Conservation (phyloP, 2,329 filamentous ascomycete species). For the Magnaporthiopsis rhizophila region DNA sequence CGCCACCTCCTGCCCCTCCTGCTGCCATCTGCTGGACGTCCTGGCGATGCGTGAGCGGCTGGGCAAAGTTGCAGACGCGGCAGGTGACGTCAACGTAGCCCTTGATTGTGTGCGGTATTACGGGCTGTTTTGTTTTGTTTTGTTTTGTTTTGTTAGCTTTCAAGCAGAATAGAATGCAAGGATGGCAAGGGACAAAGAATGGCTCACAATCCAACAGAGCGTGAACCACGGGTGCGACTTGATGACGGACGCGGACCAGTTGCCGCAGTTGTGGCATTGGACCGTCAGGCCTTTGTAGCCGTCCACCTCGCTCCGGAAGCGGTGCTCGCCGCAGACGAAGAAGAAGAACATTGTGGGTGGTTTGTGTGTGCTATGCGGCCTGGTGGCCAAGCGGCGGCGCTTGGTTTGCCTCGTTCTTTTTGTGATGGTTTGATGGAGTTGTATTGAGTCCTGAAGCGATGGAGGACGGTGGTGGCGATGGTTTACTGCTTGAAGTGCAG, state of each 20-base stretch:
- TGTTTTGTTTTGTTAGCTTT: neutral
- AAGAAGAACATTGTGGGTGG: slow-evolving; percentile 46
- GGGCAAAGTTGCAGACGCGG: slow-evolving; percentile 68
- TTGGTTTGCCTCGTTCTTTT: neutral
- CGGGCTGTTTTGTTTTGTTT: slow-evolving; percentile 37
- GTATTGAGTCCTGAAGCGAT: neutral
- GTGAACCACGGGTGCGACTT: slow-evolving; percentile 69
- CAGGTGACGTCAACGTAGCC: slow-evolving; percentile 64
- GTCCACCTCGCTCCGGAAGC: slow-evolving; percentile 49
- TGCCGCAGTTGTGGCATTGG: slow-evolving; percentile 60
- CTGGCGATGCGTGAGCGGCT: slow-evolving; percentile 51
- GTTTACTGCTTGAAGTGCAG: neutral
- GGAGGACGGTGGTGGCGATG: neutral
- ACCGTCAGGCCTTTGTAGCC: slow-evolving; percentile 55
- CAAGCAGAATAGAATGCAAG: too few relatives aligned
- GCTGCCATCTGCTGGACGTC: slow-evolving; percentile 46
- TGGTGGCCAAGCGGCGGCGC: too few relatives aligned
- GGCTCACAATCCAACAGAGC: slow-evolving; percentile 63
- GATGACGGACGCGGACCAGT: slow-evolving; percentile 52
- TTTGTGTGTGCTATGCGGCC: neutral
- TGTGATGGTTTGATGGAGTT: neutral
- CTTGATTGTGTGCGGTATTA: slow-evolving; percentile 62
- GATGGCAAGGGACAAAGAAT: too few relatives aligned
- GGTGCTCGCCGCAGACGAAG: slow-evolving; percentile 54
- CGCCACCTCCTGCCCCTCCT: slow-evolving; percentile 18